A percentile compares a stretch with the other conserved stretches of the same genome.
Conservation (phyloP, 1,139 yeast species). For the Candida neerlandica region DNA sequence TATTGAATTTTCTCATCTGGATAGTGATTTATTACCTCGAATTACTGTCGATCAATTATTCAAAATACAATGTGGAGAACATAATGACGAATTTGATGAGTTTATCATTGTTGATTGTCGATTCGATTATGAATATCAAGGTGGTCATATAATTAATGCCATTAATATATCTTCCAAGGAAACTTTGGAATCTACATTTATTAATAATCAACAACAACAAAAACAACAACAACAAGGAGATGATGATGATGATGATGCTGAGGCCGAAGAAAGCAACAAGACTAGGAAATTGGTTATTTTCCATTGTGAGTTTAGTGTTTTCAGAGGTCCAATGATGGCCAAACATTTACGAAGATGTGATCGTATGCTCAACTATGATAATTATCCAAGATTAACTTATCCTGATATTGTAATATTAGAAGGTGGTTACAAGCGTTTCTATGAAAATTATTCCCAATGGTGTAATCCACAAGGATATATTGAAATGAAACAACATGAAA, state of each 20-base stretch:
- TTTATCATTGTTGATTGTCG: conserved; percentile 80
- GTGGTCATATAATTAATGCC: conserved; percentile 91
- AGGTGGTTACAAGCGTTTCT: conserved; percentile 89
- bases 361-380: conserved; percentile 67
- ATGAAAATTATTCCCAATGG: conserved; percentile 49
- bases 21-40: conserved; percentile 73
- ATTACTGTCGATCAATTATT: conserved; percentile 68
- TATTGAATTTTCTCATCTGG: conserved; percentile 43
- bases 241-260: too few species aligned
- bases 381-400: conserved; percentile 77
- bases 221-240: not conserved
- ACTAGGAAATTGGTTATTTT: conserved; percentile 61
- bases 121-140: conserved; percentile 85
- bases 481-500: conserved; percentile 82
- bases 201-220: conserved; percentile 18
- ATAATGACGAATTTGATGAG: conserved; percentile 57
- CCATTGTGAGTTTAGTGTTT: conserved; percentile 93
- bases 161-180: conserved; percentile 73
- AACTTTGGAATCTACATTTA: conserved; percentile 58
- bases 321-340: conserved; percentile 93
- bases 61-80: conserved; percentile 61
- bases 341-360: conserved; percentile 82
- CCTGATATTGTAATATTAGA: conserved; percentile 88
- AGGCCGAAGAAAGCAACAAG: conserved; percentile 12
- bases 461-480: conserved; percentile 81